Base-by-base conservation (phyloP, 2,329 filamentous ascomycete species). In the Intubia oerlemansii region DNA sequence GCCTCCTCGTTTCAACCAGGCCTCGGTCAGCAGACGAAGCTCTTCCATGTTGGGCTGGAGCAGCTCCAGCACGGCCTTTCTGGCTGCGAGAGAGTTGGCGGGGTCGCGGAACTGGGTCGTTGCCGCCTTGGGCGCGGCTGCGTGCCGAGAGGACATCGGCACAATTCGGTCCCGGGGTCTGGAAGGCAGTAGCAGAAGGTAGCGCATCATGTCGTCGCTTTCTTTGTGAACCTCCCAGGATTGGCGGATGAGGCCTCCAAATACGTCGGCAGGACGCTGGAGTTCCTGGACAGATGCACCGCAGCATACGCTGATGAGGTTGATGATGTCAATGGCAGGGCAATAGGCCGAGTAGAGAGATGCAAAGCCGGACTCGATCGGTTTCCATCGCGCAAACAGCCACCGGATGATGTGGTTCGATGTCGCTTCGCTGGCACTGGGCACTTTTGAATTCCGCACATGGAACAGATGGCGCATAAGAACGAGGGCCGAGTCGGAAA, bases 361-460 rank as follows among this genome's bases (percentile, higher is more conserved):
- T n/a, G 69, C 65, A 46, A 76, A 79, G 5, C 58, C 52, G 31
- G 64, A 54, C 41, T 91, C 80, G 22, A 59, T 70, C 76, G 82
- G 76, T 38, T 70, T 71, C 82, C 85, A 98, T 41, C 65, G 73
- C 19, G 70, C 63, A 40, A 82, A 71, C 2, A 88, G 48, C 88
- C 88, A 98, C 40, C 70, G 62, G 32, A 88, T 65, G 20, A 88
- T 62, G 40, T 77, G 67, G 37, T 69, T 75, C 21, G 68, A 71
- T 4, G 71, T 75, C 22, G 59, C 57, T 38, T 71, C 65, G 38
- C 66, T 77, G 20, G 66, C 65, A 33, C 66, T 72, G 2, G 79
- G 75, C 25, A 75, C 67, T 40, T 73, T 63, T 17, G 64, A 59
- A 38, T 75, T 70, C 29, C 69, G 66, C 23, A 69, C 53, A 32